Evolutionary conservation across 176 grass and related monocot species (phyloP).

Genomic region (Cenchrus americanus): DNA sequence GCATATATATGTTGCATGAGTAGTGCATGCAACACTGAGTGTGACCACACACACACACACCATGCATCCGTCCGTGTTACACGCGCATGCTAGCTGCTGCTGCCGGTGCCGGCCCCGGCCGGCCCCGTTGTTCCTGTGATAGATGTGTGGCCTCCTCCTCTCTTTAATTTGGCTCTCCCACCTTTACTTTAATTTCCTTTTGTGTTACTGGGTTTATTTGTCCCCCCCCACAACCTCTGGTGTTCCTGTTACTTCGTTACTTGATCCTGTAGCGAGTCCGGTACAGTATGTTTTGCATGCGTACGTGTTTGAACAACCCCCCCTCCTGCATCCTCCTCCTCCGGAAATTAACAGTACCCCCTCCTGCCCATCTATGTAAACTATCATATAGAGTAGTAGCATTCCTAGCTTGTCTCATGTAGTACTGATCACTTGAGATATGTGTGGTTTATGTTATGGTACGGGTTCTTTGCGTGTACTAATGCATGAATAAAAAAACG

Average conservation of each 20-base stretch:
- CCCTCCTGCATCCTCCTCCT: neutral
- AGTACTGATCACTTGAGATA: neutral
- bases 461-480: slow-evolving; percentile 3
- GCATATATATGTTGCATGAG: slow-evolving; percentile 62
- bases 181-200: slow-evolving; percentile 18
- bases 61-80: slow-evolving; percentile 22
- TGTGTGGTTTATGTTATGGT: neutral
- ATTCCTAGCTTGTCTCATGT: neutral
- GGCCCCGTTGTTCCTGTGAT: neutral
- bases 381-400: neutral
- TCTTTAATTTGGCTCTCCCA: neutral
- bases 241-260: neutral
- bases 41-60: slow-evolving; percentile 51
- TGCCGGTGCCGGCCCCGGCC: too few relatives aligned
- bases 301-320: neutral
- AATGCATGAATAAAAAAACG: slow-evolving; percentile 1
- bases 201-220: slow-evolving; percentile 29
- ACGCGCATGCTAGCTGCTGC: neutral
- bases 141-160: slow-evolving; percentile 28
- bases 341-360: neutral
- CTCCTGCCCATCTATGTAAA: neutral
- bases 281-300: neutral
- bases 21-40: slow-evolving; percentile 59
- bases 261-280: neutral
- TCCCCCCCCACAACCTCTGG: neutral